Conservation (phyloP, 2,329 filamentous ascomycete genomes). For the Colletotrichum sublineola region DNA sequence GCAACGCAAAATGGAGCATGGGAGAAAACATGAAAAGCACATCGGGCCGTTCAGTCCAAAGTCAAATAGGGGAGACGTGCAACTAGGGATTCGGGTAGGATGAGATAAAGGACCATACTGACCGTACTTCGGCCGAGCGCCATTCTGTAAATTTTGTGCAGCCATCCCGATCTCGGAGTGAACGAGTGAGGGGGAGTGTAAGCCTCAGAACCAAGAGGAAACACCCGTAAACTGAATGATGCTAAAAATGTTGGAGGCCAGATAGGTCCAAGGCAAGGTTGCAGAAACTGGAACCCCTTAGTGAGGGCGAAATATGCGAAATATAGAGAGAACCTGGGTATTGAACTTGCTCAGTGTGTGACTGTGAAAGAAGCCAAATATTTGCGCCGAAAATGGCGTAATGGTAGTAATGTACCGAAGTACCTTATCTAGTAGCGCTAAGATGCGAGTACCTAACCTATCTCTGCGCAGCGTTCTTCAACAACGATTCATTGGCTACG, state of each 20-base stretch:
- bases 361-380: conserved; percentile 34
- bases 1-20: neutral
- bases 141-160: conserved; percentile 41
- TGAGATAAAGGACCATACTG: conserved; percentile 45
- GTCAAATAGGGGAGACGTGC: neutral
- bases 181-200: conserved; percentile 32
- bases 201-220: neutral
- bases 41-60: conserved; percentile 9
- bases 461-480: neutral
- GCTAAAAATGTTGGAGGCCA: neutral
- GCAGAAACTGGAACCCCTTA: neutral
- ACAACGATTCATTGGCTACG: conserved; percentile 24
- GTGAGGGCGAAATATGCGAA: conserved; percentile 34
- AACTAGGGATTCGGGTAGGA: conserved; percentile 23
- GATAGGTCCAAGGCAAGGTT: conserved; percentile 10
- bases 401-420: conserved; percentile 5
- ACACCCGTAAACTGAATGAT: conserved; percentile 6
- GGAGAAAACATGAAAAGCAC: neutral
- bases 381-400: conserved; percentile 37
- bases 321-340: conserved; percentile 34
- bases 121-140: conserved; percentile 50
- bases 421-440: too few species aligned
- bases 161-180: conserved; percentile 46
- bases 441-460: too few species aligned
- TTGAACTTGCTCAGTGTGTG: conserved; percentile 10